Percentiles rank a stretch among this genome's conserved stretches.
These are phyloP conservation scores for Beauveria sp. DNA, from an alignment of 2,329 filamentous ascomycete genomes.

Conservation along the genomic window DNA sequence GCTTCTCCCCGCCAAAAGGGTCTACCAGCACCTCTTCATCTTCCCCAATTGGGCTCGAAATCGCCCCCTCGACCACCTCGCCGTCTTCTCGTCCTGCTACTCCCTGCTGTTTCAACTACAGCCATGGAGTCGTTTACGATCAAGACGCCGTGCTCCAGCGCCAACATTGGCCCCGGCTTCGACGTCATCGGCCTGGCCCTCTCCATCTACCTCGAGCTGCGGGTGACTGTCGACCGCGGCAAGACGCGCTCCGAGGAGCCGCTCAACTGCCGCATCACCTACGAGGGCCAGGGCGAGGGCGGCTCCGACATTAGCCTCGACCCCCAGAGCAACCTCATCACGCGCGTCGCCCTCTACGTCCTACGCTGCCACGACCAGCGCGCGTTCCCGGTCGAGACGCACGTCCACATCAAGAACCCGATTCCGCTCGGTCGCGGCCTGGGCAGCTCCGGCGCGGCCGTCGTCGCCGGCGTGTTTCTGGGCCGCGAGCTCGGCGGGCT, in stretches of 20 bases:
- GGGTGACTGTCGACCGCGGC: conserved; percentile 65
- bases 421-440: conserved; percentile 89
- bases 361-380: conserved; percentile 85
- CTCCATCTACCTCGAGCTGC: conserved; percentile 86
- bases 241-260: conserved; percentile 47
- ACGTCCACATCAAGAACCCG: conserved; percentile 90
- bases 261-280: conserved; percentile 83
- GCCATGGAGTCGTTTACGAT: conserved; percentile 58
- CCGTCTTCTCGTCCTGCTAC: background rate
- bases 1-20: background rate
- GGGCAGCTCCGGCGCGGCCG: conserved; percentile 91
- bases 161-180: conserved; percentile 96
- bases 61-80: background rate
- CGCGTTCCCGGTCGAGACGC: conserved; percentile 75
- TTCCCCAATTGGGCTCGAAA: background rate
- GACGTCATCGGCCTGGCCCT: conserved; percentile 95
- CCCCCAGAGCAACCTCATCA: conserved; percentile 86
- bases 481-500: conserved; percentile 83
- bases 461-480: conserved; percentile 89
- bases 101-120: conserved; percentile 9
- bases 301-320: conserved; percentile 69
- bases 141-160: conserved; percentile 85
- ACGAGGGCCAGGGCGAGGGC: conserved; percentile 73
- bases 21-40: background rate
- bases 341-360: conserved; percentile 88